phyloP scores from a whole-genome alignment of 1,284 basidiomycete species.

The Moesziomyces antarcticus region DNA sequence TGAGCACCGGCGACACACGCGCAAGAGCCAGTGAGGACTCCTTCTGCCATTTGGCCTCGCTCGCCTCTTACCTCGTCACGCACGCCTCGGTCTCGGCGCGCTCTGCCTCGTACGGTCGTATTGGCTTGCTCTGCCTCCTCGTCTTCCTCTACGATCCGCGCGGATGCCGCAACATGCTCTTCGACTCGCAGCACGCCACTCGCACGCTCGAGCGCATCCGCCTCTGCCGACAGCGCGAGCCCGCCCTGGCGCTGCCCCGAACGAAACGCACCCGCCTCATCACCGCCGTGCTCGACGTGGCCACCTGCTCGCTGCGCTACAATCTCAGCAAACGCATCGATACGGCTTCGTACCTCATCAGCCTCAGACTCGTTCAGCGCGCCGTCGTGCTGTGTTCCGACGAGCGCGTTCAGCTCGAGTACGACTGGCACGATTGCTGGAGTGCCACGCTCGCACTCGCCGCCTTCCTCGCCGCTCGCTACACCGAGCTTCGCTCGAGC shows the following conservation, averaged over 20 bases:
- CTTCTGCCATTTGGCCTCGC: slow-evolving; percentile 44
- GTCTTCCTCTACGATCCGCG: slow-evolving; percentile 49
- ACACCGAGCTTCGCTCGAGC: slow-evolving; percentile 37
- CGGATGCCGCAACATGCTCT: slow-evolving; percentile 38
- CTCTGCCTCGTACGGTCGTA: slow-evolving; percentile 46
- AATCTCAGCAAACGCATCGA: slow-evolving; percentile 62
- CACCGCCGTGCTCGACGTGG: slow-evolving; percentile 49
- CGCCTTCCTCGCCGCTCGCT: slow-evolving; percentile 45
- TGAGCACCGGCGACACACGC: slow-evolving; percentile 4
- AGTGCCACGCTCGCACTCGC: slow-evolving; percentile 47
- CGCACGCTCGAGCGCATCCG: slow-evolving; percentile 25
- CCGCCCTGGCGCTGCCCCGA: slow-evolving; percentile 34
- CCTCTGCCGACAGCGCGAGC: slow-evolving; percentile 59
- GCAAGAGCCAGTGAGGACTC: slow-evolving; percentile 26
- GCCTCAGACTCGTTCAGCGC: slow-evolving; percentile 52
- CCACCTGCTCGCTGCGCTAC: slow-evolving; percentile 54
- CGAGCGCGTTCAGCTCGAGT: slow-evolving; percentile 50
- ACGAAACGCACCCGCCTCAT: slow-evolving; percentile 51
- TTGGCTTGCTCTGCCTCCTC: slow-evolving; percentile 46
- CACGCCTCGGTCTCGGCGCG: slow-evolving; percentile 51
- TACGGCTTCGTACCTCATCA: slow-evolving; percentile 41
- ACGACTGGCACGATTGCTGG: slow-evolving; percentile 61
- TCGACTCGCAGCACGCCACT: slow-evolving; percentile 14
- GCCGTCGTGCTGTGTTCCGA: slow-evolving; percentile 45
- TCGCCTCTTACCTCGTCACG: slow-evolving; percentile 55